Evolutionary conservation across 768 basidiomycete genomes (phyloP), one percentile per base, ranked within the genome.

Genomic region (Xanthoconium stramineum): DNA sequence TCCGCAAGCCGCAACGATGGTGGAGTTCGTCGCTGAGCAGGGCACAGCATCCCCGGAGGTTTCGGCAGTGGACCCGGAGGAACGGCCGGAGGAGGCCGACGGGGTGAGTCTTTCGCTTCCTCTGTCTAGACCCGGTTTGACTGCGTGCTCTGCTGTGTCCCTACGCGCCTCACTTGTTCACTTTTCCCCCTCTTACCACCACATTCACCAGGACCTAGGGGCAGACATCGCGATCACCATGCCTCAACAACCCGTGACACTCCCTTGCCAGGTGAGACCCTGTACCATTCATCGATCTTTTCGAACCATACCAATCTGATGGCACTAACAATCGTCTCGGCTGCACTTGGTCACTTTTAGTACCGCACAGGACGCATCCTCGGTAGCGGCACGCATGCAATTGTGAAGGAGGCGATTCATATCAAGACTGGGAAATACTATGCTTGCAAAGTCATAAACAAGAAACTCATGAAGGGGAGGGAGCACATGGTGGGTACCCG

Each of bases 391-490:
- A 97, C 94, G 42, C 97, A 97, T 67, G 92, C 92, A 57, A 92
- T 94, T 70, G 92, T 94, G 47, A 94, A 93, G 74, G 94, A 97
- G 77, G 94, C 94, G 44, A 90, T 95, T 28, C 93, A 96, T 67
- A 87, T 96, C 76, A 86, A 89, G 76, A 93, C 94, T 1, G 85
- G 85, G 20, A 83, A 97, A 72, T 96, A 95, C 76, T 98, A 89
- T 78, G 97, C 96, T 20, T 98, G 95, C 83, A 99, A 99, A 74
- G 97, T 98, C 66, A 94, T 98, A 76, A 98, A 96, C 85, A 98
- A 98, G 82, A 94, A 95, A 68, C 84, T 97, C 56, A 97, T 97
- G 94, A 91, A 96, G 70, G 96, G 96, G 6, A 80, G 96, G 60
- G 96, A 98, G 75, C 86, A 95, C 70, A 98, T 99, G 96, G 96